Evolutionary conservation across 768 basidiomycete genomes (phyloP).

Genomic region (Trametes maxima): DNA sequence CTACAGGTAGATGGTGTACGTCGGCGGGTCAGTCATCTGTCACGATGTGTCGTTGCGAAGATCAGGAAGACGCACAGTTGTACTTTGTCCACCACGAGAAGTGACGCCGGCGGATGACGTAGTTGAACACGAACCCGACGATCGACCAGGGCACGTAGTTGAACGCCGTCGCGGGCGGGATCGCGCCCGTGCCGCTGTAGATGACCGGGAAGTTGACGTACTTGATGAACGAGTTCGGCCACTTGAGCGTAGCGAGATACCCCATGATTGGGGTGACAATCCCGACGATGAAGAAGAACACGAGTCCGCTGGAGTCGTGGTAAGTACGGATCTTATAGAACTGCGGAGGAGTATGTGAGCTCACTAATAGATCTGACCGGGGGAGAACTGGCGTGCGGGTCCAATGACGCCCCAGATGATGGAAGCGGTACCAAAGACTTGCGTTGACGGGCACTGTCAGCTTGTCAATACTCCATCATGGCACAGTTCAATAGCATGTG

Average conservation of each 20-base stretch:
- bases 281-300: slow-evolving; percentile 50
- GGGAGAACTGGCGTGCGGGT: slow-evolving; percentile 39
- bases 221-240: slow-evolving; percentile 56
- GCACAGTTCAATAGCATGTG: slow-evolving; percentile 1
- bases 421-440: slow-evolving; percentile 58
- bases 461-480: background rate
- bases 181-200: slow-evolving; percentile 41
- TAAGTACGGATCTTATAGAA: background rate
- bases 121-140: slow-evolving; percentile 41
- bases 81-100: slow-evolving; percentile 45
- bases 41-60: background rate
- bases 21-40: too few species aligned
- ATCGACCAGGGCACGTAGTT: slow-evolving; percentile 44
- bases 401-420: slow-evolving; percentile 51
- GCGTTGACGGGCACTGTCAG: slow-evolving; percentile 57
- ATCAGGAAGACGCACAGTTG: slow-evolving; percentile 32
- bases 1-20: too few species aligned
- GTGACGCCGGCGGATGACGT: slow-evolving; percentile 40
- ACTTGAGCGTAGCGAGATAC: slow-evolving; percentile 54
- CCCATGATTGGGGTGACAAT: slow-evolving; percentile 40
- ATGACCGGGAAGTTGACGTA: slow-evolving; percentile 45
- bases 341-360: background rate
- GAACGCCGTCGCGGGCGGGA: slow-evolving; percentile 46
- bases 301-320: slow-evolving; percentile 29
- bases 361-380: slow-evolving; percentile 40